Conservation (phyloP, 2,329 filamentous ascomycete genomes). For the Cytospora mali region DNA sequence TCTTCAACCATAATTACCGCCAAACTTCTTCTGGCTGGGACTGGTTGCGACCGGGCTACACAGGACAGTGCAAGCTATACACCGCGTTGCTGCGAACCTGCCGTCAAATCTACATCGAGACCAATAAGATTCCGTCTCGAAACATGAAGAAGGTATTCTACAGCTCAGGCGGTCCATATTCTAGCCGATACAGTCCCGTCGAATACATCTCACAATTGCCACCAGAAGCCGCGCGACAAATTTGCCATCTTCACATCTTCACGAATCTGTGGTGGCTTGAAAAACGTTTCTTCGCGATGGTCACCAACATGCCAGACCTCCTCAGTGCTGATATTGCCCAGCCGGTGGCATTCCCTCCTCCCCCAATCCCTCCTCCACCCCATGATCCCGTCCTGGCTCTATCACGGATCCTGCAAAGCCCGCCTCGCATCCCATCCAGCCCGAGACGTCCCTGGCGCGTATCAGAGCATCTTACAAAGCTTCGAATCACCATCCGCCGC, state of each 20-base stretch:
- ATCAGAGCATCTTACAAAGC: conserved; percentile 12
- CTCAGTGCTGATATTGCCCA: no score
- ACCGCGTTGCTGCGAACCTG: conserved; percentile 13
- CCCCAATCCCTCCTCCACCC: no score
- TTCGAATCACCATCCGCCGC: conserved; percentile 20
- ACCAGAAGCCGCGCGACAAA: conserved; percentile 11
- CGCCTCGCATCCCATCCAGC: background rate
- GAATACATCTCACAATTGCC: conserved; percentile 1
- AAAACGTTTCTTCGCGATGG: conserved; percentile 1
- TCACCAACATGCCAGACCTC: background rate
- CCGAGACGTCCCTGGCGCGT: conserved; percentile 3
- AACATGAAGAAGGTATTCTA: conserved; percentile 9
- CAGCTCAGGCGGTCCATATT: background rate
- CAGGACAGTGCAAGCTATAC: background rate
- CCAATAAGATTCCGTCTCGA: background rate
- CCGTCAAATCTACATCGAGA: conserved; percentile 23
- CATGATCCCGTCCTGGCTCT: no score
- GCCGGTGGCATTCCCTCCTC: no score
- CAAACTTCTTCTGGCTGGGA: no score
- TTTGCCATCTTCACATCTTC: conserved; percentile 9
- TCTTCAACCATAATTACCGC: background rate
- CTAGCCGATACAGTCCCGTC: background rate
- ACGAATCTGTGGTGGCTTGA: background rate
- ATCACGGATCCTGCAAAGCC: no score
- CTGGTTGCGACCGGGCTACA: conserved; percentile 14